Evolutionary conservation across 345 rosid genomes (phyloP), one percentile per base, ranked within the genome.

Genomic region (Bretschneidera sinensis): DNA sequence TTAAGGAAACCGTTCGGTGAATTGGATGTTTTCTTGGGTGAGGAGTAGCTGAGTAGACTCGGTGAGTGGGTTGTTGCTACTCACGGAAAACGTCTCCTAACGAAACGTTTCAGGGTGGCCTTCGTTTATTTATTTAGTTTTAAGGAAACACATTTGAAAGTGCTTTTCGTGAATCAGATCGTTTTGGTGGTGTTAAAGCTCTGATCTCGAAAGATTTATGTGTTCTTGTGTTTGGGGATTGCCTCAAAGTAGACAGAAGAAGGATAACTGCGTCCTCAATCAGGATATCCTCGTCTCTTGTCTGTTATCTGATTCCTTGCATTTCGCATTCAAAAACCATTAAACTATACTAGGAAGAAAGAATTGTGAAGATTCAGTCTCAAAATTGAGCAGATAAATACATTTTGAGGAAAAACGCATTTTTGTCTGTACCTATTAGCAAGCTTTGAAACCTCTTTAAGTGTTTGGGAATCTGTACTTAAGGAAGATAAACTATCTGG

Each of bases 151-250:
- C 16, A 13, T 11, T n/a, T 11, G 35, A 39, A 39, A 39, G 10
- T 39, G 6, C 51, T 67, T 62, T 53, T 21, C 35, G 68, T 55
- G 68, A 68, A 59, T 59, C 70, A 74, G 84, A 86, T 84, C 76
- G 80, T 77, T 75, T 24, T 54, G 73, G n/a, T 33, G 81, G 78
- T 69, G 64, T 70, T 66, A 54, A 77, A 77, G 85, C 83, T 81
- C 86, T 82, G 83, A 85, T 86, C 87, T 86, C 77, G 68, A 77
- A 74, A 76, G 78, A 71, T 79, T 71, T 79, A 57, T 45, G 67
- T 61, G 69, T 80, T 77, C 76, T 75, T 77, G 87, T 79, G 85
- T 76, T 86, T 75, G 81, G 75, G 69, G 72, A 69, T 83, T 84
- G 10, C 71, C 79, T 74, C 52, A 50, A 66, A 73, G 72, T 39